Base-by-base conservation (phyloP, 345 rosid genomes). In the Eucalyptus cloeziana region DNA sequence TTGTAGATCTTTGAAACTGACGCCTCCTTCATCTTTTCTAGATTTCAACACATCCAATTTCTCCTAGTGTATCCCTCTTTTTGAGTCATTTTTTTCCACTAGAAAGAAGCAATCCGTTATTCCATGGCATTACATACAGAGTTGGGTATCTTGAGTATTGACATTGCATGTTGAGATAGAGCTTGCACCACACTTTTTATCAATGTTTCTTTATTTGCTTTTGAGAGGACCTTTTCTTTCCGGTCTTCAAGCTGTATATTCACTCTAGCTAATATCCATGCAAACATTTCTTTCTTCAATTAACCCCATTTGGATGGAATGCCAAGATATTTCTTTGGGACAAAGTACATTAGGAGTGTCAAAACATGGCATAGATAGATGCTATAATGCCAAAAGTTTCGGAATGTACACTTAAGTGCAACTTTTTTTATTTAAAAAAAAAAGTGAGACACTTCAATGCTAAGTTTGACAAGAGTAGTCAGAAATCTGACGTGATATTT, bases 371-470 rank as follows among this genome's bases (percentile, higher is more conserved):
- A 21, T 52, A 21, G 0, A 19, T 52, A 21, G 10, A 52, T 2
- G 2, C 5, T 52, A 8, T 52, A 52, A 52, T 52, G 10, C 58
- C 4, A 21, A 52, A 52, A 52, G 25, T 52, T 52, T 52, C 25
- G 8, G 3, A 52, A 52, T 0, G 10, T 21, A 52, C 5, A 4
- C 2, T 52, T 3, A 7, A 52, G 58, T 52, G 58, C 10, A 52
- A 52, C 25, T 52, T 52, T 52, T 52, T 52, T 10, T 3, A 21
- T n/a, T n/a, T n/a, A n/a, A n/a, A 1, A 52, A 52, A 52, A 52
- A 7, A 52, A 0, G 58, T 52, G 25, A 2, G 10, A 52, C 25
- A 52, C 58, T 52, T 52, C 58, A 52, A 52, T 52, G 25, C 25
- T 25, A 52, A 52, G 21, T 52, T 2, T 1, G 0, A 52, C 4